phyloP scores from a whole-genome alignment of 2,329 filamentous ascomycete genomes.

The Paracorniculantispora psalliotae region DNA sequence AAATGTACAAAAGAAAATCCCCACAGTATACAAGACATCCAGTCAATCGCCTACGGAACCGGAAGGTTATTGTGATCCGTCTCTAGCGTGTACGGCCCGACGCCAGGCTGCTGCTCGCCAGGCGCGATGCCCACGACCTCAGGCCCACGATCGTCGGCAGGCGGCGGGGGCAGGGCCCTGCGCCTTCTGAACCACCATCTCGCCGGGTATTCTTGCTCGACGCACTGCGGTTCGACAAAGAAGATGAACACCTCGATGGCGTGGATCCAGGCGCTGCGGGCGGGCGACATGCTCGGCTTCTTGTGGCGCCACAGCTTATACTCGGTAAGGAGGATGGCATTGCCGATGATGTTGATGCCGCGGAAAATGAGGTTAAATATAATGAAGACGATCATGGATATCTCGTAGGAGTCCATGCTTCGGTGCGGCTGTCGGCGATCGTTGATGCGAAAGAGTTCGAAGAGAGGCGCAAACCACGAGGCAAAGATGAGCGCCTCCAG shows the following conservation, averaged over 20 bases:
- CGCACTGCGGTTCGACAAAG: conserved; percentile 37
- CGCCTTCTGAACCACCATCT: conserved; percentile 22
- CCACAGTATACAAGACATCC: too few relatives aligned
- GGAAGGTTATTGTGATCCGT: neutral
- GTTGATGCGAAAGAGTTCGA: neutral
- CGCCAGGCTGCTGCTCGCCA: neutral
- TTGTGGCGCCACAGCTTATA: conserved; percentile 35
- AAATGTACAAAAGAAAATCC: too few relatives aligned
- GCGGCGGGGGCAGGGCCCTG: neutral
- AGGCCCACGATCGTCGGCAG: neutral
- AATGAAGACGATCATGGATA: conserved; percentile 31
- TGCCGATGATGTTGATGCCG: conserved; percentile 34
- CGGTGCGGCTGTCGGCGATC: conserved; percentile 1
- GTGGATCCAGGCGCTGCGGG: conserved; percentile 23
- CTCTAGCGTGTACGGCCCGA: neutral
- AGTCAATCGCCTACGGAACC: neutral
- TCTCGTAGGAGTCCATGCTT: conserved; percentile 16
- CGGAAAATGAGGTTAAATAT: conserved; percentile 35
- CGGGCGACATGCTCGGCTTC: conserved; percentile 24
- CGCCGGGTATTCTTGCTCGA: conserved; percentile 34
- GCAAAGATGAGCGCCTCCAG: conserved; percentile 27
- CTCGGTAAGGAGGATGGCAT: conserved; percentile 32
- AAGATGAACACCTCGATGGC: conserved; percentile 30
- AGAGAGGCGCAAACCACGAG: conserved; percentile 20
- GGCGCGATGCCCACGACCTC: neutral